These are phyloP conservation scores for Rhizomucor miehei DNA, from an alignment of 371 early-diverging fungal genomes.

Conservation along the genomic window DNA sequence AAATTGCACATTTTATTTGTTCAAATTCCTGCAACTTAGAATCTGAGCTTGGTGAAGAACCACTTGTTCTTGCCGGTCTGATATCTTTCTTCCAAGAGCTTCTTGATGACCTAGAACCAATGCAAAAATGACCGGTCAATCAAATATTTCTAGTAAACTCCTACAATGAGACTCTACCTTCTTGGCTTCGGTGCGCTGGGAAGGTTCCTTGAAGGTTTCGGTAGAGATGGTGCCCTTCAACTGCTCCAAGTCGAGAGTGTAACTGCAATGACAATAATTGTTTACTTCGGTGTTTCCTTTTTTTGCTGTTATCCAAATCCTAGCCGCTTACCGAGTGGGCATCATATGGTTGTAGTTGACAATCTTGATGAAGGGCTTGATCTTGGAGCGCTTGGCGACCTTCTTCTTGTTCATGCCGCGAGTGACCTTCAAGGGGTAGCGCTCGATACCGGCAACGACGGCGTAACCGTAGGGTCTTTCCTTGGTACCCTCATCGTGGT, in stretches of 20 bases:
- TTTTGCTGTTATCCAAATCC: background rate
- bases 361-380: conserved; percentile 97
- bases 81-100: conserved; percentile 92
- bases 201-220: conserved; percentile 91
- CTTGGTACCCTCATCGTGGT: conserved; percentile 85
- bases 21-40: conserved; percentile 55
- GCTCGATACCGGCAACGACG: conserved; percentile 94
- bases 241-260: conserved; percentile 80
- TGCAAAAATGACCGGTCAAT: background rate
- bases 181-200: conserved; percentile 87
- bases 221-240: conserved; percentile 83
- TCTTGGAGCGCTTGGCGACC: conserved; percentile 90
- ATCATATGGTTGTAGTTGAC: conserved; percentile 98
- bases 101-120: conserved; percentile 67
- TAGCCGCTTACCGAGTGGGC: conserved; percentile 84
- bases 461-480: conserved; percentile 95
- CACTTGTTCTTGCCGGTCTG: conserved; percentile 98
- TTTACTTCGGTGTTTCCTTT: background rate
- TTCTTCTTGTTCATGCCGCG: conserved; percentile 89
- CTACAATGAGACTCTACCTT: conserved; percentile 42
- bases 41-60: conserved; percentile 99
- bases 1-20: no score
- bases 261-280: conserved; percentile 30
- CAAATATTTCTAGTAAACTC: background rate
- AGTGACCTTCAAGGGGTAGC: conserved; percentile 94